Evolutionary conservation across 1,139 yeast species (phyloP).

Genomic region (Wickerhamomyces sp.): DNA sequence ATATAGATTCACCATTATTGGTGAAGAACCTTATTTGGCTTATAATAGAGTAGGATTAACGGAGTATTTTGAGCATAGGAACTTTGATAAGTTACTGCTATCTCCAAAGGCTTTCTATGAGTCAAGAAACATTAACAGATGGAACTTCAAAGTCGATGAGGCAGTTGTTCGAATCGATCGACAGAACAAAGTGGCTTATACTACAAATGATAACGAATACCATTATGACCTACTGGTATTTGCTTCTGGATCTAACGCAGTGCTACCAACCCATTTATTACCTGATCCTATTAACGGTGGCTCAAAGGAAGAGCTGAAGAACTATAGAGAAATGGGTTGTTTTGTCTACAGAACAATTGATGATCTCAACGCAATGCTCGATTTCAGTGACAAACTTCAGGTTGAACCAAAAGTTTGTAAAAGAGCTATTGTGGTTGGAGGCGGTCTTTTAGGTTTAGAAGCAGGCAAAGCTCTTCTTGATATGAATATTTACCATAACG

Average conservation of each 20-base stretch:
- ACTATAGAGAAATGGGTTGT: conserved; percentile 26
- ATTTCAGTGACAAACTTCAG: conserved; percentile 18
- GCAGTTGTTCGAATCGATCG: conserved; percentile 24
- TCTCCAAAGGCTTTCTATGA: conserved; percentile 30
- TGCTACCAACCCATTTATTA: conserved; percentile 23
- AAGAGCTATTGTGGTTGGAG: conserved; percentile 32
- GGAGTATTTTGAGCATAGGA: conserved; percentile 29
- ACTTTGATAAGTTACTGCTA: conserved; percentile 26
- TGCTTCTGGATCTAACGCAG: conserved; percentile 31
- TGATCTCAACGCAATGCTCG: conserved; percentile 28
- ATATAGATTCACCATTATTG: conserved; percentile 26
- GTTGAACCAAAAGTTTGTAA: conserved; percentile 9
- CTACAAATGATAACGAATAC: conserved; percentile 20
- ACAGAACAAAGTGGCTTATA: conserved; percentile 19
- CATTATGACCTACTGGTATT: conserved; percentile 28
- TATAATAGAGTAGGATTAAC: conserved; percentile 33
- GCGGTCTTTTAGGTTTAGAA: conserved; percentile 31
- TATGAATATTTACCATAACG: conserved; percentile 24
- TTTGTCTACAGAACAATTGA: conserved; percentile 32
- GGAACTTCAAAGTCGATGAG: conserved; percentile 29
- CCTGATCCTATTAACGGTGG: conserved; percentile 15
- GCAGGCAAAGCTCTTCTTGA: conserved; percentile 33
- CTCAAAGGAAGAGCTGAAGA: conserved; percentile 6
- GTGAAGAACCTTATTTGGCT: conserved; percentile 31
- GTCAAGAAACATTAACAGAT: conserved; percentile 23